Evolutionary conservation across 75 land plant species (phyloP), one percentile per base, ranked within the genome.

Genomic region (Selaginella moellendorffii): DNA sequence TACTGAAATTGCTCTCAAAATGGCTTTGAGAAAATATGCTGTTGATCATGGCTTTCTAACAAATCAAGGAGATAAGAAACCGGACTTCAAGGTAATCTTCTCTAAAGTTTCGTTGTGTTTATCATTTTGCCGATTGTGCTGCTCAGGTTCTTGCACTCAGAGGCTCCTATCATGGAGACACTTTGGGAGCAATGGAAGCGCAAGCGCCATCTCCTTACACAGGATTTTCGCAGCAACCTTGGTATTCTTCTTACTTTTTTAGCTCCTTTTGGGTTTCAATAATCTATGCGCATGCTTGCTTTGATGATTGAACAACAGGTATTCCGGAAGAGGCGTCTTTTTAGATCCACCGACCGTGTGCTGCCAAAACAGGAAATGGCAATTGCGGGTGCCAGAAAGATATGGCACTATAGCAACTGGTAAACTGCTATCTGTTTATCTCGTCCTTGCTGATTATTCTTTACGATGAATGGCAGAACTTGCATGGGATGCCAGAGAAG

Each of bases 121-220:
- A 36, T 36, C 46, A 36, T 36, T 36, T 36, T 36, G 5, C 14
- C 5, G 10, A 36, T 36, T 36, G 14, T 36, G 46, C 14, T 36
- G 14, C 25, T 12, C 80, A 91, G 97, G 95, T 91, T 21, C 71
- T 91, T 26, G 97, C 93, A 59, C 81, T 91, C 29, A 83, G 66
- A 63, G 97, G 95, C 66, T 91, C 95, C 42, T 91, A 91, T 76
- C 97, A 91, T 74, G 97, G 97, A 52, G 97, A 91, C 72, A 91
- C 97, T 20, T 72, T 91, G 63, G 97, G 97, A 69, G 97, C 97
- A 12, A 85, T 88, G 93, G 97, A 91, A 74, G 97, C 95, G 28
- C 97, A 91, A 58, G 95, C 97, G 9, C 93, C 97, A 31, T 85
- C 97, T 46, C 65, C 84, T 36, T 91, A 85, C 54, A 91, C 97